phyloP scores from a whole-genome alignment of 2,329 filamentous ascomycete species.

The Arthrobotrys pseudoclavata region DNA sequence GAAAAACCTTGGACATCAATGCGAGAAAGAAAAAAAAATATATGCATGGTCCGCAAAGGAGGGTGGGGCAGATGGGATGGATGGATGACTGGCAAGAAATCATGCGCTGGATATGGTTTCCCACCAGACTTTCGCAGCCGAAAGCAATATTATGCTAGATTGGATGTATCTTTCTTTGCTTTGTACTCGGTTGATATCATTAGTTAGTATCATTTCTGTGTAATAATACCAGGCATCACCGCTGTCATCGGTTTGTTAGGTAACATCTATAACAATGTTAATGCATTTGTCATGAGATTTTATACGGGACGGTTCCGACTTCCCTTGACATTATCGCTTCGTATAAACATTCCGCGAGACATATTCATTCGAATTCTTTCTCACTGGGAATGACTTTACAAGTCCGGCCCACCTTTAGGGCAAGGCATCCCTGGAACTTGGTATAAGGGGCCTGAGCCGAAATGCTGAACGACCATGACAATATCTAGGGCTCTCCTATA shows the following conservation, averaged over 20 bases:
- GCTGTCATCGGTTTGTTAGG: neutral
- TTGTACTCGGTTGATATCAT: neutral
- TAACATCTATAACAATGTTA: conserved; percentile 11
- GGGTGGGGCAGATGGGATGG: conserved; percentile 19
- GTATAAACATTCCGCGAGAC: conserved; percentile 19
- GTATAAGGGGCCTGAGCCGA: conserved; percentile 58
- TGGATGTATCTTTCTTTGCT: neutral
- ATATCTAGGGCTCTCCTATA: conserved; percentile 17
- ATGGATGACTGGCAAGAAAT: conserved; percentile 25
- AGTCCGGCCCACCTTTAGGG: conserved; percentile 49
- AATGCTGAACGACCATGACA: conserved; percentile 29
- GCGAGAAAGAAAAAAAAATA: conserved; percentile 12
- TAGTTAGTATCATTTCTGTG: neutral
- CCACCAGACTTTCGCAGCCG: neutral
- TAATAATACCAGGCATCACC: conserved; percentile 20
- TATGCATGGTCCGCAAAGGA: conserved; percentile 18
- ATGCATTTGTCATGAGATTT: conserved; percentile 23
- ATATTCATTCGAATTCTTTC: neutral
- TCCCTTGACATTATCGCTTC: conserved; percentile 21
- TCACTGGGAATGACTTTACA: conserved; percentile 6
- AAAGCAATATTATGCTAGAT: neutral
- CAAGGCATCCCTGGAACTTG: conserved; percentile 54
- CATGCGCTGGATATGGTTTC: conserved; percentile 12
- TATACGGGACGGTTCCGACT: conserved; percentile 20
- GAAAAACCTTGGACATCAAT: conserved; percentile 28